Evolutionary conservation across 306 rosid genomes (phyloP).

Genomic region (Cicer pinnatifidum): DNA sequence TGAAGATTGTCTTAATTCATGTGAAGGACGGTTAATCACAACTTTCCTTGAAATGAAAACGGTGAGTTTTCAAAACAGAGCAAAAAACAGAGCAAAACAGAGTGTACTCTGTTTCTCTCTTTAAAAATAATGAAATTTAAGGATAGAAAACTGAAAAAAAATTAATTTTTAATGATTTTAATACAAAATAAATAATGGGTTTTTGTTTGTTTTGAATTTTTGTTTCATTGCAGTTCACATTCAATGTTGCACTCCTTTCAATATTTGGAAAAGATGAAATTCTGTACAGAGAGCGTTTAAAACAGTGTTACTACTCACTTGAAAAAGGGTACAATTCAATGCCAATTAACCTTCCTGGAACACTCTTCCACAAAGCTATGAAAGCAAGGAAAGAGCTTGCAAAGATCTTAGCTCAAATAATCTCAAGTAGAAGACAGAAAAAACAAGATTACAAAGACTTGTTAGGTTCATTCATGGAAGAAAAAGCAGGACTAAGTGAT

Average conservation of each 20-base stretch:
- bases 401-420: slow-evolving; percentile 73
- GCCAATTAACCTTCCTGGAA: slow-evolving; percentile 85
- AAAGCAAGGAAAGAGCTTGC: slow-evolving; percentile 86
- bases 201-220: neutral
- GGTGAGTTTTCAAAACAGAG: slow-evolving; percentile 49
- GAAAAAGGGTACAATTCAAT: slow-evolving; percentile 95
- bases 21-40: slow-evolving; percentile 68
- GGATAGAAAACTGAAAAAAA: neutral
- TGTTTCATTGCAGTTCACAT: slow-evolving; percentile 88
- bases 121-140: neutral
- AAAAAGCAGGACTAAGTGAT: slow-evolving; percentile 82
- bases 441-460: slow-evolving; percentile 64
- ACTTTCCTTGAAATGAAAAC: slow-evolving; percentile 92
- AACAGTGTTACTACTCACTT: slow-evolving; percentile 77
- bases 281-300: slow-evolving; percentile 75
- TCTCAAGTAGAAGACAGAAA: slow-evolving; percentile 65
- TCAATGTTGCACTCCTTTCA: slow-evolving; percentile 86
- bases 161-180: neutral
- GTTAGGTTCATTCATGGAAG: slow-evolving; percentile 84
- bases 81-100: slow-evolving; percentile 37
- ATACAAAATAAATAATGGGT: slow-evolving; percentile 15
- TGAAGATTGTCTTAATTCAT: slow-evolving; percentile 60
- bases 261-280: slow-evolving; percentile 83
- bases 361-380: slow-evolving; percentile 90
- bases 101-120: slow-evolving; percentile 39